A percentile compares a stretch with the other conserved stretches of the same genome.
Evolutionary conservation across 2,329 filamentous ascomycete genomes (phyloP).

Genomic region (Trichoderma brevicompactum): DNA sequence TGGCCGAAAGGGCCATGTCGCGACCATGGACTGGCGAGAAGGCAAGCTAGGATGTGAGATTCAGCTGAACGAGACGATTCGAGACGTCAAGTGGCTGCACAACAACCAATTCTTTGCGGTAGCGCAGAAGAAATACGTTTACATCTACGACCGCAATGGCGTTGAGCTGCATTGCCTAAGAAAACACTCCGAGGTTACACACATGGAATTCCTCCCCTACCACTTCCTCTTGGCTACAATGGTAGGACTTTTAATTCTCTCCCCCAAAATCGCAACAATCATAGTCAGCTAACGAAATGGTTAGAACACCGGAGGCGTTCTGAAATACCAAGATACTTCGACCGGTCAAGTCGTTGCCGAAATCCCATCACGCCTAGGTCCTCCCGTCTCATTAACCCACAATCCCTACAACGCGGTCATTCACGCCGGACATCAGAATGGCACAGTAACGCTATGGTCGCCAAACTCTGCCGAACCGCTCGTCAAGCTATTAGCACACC

Average conservation of each 20-base stretch:
- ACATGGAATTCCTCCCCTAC: conserved; percentile 95
- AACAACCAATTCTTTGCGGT: conserved; percentile 95
- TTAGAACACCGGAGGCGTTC: conserved; percentile 75
- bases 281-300: neutral
- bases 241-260: conserved; percentile 50
- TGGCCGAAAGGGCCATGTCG: conserved; percentile 91
- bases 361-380: conserved; percentile 80
- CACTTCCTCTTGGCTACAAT: conserved; percentile 91
- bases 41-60: conserved; percentile 91
- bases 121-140: conserved; percentile 94
- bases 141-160: conserved; percentile 91
- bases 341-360: conserved; percentile 89
- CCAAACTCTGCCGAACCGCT: conserved; percentile 85
- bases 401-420: conserved; percentile 93
- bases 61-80: conserved; percentile 86
- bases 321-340: conserved; percentile 95
- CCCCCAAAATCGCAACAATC: neutral
- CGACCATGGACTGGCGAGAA: conserved; percentile 94
- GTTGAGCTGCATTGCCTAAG: conserved; percentile 90
- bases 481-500: conserved; percentile 88
- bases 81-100: conserved; percentile 90
- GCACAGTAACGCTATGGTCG: conserved; percentile 93
- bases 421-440: conserved; percentile 93
- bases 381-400: conserved; percentile 80
- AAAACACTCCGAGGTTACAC: conserved; percentile 87